Conservation (phyloP, 495 filamentous ascomycete species). For the Podospora anserina region DNA sequence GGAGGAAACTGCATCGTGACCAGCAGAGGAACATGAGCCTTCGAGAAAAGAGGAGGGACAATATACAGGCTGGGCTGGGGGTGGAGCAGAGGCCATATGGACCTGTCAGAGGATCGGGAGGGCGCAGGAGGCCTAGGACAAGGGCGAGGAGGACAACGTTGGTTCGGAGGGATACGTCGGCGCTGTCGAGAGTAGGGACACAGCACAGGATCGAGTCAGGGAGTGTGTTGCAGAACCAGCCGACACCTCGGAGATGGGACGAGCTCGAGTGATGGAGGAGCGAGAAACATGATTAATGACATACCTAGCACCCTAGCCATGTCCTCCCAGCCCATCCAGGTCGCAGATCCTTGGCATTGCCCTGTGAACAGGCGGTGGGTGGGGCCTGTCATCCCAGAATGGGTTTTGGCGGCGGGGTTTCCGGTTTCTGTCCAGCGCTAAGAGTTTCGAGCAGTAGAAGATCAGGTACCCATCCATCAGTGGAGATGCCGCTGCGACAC, state of each 20-base stretch:
- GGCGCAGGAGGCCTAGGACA: slow-evolving; percentile 21
- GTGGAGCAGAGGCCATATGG: slow-evolving; percentile 19
- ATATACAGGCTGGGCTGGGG: slow-evolving; percentile 11
- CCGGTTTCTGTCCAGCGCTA: neutral
- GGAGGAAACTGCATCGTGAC: slow-evolving; percentile 27
- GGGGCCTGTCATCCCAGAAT: neutral
- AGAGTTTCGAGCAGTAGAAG: neutral
- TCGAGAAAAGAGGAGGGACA: slow-evolving; percentile 26
- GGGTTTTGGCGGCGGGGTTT: neutral
- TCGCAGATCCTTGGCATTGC: neutral
- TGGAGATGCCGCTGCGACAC: neutral
- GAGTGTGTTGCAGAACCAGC: neutral
- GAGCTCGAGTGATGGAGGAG: slow-evolving; percentile 12
- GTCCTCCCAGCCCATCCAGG: neutral
- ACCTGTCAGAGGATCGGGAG: slow-evolving; percentile 17
- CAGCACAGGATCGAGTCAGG: neutral
- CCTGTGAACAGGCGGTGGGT: neutral
- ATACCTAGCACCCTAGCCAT: neutral
- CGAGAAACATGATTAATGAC: neutral
- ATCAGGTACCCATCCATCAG: neutral
- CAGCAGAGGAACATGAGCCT: slow-evolving; percentile 27
- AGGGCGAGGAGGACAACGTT: slow-evolving; percentile 21
- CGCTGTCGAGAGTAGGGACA: slow-evolving; percentile 8
- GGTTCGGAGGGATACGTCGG: slow-evolving; percentile 20
- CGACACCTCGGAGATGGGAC: slow-evolving; percentile 6